Evolutionary conservation across 306 rosid species (phyloP), one percentile per base, ranked within the genome.

Genomic region (Corylus americana): DNA sequence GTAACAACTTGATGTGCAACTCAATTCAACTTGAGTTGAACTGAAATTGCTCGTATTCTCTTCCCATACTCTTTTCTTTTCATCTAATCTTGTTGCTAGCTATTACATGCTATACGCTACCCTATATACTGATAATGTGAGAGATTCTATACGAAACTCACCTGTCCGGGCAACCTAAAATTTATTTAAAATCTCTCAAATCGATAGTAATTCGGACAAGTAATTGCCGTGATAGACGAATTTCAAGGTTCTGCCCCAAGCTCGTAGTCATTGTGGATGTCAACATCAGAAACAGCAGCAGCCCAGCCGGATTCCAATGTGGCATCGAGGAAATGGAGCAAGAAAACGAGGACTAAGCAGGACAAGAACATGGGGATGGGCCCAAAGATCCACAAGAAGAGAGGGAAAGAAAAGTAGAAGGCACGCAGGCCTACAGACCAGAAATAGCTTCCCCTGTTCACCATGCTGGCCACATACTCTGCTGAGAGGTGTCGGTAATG

Each of bases 381-480:
- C 1, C 99, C 99, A 73, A 95, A 91, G 59, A 93, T 86, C 99
- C 99, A 95, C 71, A 93, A 57, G 78, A 93, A 88, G 77, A 93
- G 55, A 82, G 99, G 98, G 55, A 93, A 85, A 5, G 97, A 95
- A 71, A 95, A 91, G 88, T 92, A 93, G 73, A 93, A 91, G 14
- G 99, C 97, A 1, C 98, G 81, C 85, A 95, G 80, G 0, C 99
- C 98, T 11, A 95, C 74, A 7, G 97, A 93, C 96, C 98, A 90
- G 81, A 92, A 95, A 42, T 90, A 91, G 82, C 98, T 84, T 8
- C 97, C 99, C 42, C 90, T 76, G 51, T 90, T 95, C n/a, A 93
- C 91, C 3, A 86, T 85, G 17, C 47, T 6, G 5, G 97, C 93
- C 1, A 93, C 98, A n/a, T 91, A 90, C 29, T 95, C 97, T 0